Conservation (phyloP, 2,329 filamentous ascomycete genomes). For the Dryadomyces quercus-mongolicae region DNA sequence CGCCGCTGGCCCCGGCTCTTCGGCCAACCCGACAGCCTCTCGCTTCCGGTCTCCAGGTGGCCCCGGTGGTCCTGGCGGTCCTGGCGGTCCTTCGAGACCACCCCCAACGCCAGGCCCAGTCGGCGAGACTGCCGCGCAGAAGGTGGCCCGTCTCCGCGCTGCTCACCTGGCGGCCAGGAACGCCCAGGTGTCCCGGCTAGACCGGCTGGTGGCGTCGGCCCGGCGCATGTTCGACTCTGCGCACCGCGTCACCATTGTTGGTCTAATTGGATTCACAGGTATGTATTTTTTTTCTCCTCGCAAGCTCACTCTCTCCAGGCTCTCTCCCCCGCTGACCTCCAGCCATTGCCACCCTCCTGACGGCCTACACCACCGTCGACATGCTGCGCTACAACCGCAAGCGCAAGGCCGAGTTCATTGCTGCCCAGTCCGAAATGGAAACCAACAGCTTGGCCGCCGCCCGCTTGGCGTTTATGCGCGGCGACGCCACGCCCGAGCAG, state of each 20-base stretch:
- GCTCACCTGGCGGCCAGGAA: slow-evolving; percentile 55
- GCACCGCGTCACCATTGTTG: slow-evolving; percentile 41
- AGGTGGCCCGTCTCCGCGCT: slow-evolving; percentile 54
- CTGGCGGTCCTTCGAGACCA: slow-evolving; percentile 8
- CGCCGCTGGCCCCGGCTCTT: slow-evolving; percentile 17
- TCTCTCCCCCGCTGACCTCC: too few species aligned
- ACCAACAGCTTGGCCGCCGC: slow-evolving; percentile 43
- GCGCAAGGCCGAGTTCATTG: slow-evolving; percentile 45
- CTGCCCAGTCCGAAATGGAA: slow-evolving; percentile 40
- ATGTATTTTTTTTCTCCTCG: slow-evolving; percentile 14
- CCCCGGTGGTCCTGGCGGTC: slow-evolving; percentile 4
- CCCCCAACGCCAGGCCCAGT: slow-evolving; percentile 5
- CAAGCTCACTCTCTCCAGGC: neutral
- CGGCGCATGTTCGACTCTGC: slow-evolving; percentile 41
- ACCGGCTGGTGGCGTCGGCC: slow-evolving; percentile 34
- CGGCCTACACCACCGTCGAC: slow-evolving; percentile 47
- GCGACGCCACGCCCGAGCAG: slow-evolving; percentile 43
- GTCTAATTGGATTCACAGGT: slow-evolving; percentile 46
- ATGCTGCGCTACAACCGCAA: slow-evolving; percentile 50
- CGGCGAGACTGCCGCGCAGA: slow-evolving; percentile 55
- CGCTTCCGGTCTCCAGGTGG: slow-evolving; percentile 12
- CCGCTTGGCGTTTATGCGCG: slow-evolving; percentile 48
- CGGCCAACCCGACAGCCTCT: slow-evolving; percentile 5
- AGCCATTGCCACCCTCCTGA: slow-evolving; percentile 44
- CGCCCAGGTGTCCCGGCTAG: slow-evolving; percentile 40